Base-by-base conservation (phyloP, 164 flowering plant species). In the Chimonanthus salicifolius region DNA sequence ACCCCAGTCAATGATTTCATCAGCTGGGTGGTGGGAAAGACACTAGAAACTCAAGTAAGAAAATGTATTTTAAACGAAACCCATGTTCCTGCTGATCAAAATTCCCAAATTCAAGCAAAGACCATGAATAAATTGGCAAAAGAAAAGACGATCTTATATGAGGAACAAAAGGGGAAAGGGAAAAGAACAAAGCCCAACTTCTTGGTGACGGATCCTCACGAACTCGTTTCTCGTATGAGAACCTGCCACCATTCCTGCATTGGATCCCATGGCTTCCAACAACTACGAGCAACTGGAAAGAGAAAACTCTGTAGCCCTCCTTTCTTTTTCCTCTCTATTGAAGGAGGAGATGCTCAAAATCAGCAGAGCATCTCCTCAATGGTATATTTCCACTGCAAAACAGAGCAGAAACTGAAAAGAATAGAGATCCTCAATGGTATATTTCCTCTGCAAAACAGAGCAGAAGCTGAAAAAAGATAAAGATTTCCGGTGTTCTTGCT, bases 181-280 rank as follows among this genome's bases (percentile, higher is more conserved):
- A 48, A 45, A 62, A 62, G 58, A 70, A 87, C 83, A 54, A 44
- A 91, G 97, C 92, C 87, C 95, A 70, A 82, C 78, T 65, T 91
- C 87, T 74, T 92, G 94, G 76, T 91, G 87, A 3, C 94, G 91
- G 77, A 94, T 90, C 84, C 89, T 84, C 58, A 92, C 94, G 67
- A 94, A 79, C 83, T 91, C 94, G 74, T 92, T 90, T 75, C 92
- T 80, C 72, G 84, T 86, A 87, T 88, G 84, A 3, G 98, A 94
- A 69, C 97, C 97, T 71, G 98, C 98, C 46, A 91, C 95, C 95
- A 94, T 73, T 16, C 97, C 98, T 20, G 82, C 97, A 78, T 80
- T 88, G 2, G 92, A 88, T 71, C 91, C 93, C 98, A 92, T 92
- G 58, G 65, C 62, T 79, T 47, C 69, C 72, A 51, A 58, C 8